Percentiles rank a stretch among this genome's conserved stretches.
phyloP scores from a whole-genome alignment of 2,329 filamentous ascomycete genomes.

The Aspergillus sp. region DNA sequence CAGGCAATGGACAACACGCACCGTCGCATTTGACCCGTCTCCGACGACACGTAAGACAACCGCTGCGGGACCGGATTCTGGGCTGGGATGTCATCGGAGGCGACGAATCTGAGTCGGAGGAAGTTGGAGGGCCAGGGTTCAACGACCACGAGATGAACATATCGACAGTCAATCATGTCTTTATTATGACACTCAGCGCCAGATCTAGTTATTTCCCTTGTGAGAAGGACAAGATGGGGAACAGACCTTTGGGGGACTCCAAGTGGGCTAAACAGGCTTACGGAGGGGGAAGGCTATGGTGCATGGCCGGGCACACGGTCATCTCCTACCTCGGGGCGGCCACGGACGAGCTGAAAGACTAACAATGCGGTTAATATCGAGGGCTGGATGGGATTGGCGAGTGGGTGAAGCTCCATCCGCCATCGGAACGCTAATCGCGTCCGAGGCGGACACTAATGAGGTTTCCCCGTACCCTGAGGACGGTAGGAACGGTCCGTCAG shows the following conservation, averaged over 20 bases:
- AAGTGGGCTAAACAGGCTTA: background rate
- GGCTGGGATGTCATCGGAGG: background rate
- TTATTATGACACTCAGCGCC: background rate
- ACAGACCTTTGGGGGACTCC: background rate
- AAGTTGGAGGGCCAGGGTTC: background rate
- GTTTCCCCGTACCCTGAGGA: background rate
- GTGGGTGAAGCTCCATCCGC: background rate
- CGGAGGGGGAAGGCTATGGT: background rate
- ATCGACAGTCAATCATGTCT: background rate
- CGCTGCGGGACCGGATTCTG: conserved; percentile 2
- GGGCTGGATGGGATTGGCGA: background rate
- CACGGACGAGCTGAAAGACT: background rate
- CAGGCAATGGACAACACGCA: background rate
- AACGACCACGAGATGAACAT: conserved; percentile 9
- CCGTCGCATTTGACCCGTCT: conserved; percentile 13
- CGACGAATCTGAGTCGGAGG: background rate
- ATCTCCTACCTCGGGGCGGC: background rate
- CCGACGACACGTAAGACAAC: conserved; percentile 10
- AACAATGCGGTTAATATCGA: background rate
- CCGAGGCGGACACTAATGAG: background rate
- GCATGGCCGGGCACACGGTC: background rate
- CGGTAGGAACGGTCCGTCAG: background rate
- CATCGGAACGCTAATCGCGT: background rate
- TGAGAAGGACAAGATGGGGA: background rate
- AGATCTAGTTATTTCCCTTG: background rate